Base-by-base conservation (phyloP, 495 filamentous ascomycete species). In the Cudoniella acicularis region DNA sequence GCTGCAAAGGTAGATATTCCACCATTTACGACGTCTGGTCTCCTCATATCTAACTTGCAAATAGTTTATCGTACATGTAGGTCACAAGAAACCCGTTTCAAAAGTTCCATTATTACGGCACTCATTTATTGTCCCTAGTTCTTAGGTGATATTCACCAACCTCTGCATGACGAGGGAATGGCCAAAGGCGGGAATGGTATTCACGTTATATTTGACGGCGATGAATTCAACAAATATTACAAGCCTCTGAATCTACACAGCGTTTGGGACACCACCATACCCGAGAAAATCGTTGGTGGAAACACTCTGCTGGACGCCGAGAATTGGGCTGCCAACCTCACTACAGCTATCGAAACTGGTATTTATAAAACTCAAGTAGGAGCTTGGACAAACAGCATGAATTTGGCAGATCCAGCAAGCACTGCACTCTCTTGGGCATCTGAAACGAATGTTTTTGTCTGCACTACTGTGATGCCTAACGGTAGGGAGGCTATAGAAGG, bases 231-330 rank as follows among this genome's bases (percentile, higher is more conserved):
- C 59, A 72, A 87, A 3, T 86, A 88, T 66, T 66, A 83, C 1
- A 36, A 36, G 13, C 6, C 30, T 13, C 83, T 82, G 18, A 88
- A 88, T 58, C 73, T 88, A 3, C 85, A 88, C 67, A 66, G 82
- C 1, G 73, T 77, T 54, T 88, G 86, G 85, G 85, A 88, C 67
- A 86, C 78, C 21, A 69, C 80, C 41, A 87, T 88, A 67, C 83
- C 84, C 13, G 77, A 84, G 60, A 71, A 81, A 27, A 63, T 78
- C 49, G 70, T 80, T 0, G 82, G 81, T 36, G 79, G 79, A 26
- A 71, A 69, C 24, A 68, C 69, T 13, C 59, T 70, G 26, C 49
- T 69, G 18, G 61, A 67, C 22, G 75, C 77, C 11, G 63, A 69
- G 51, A 54, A 62, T 3, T 78, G 75, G 75, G 67, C 75, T 9